Base-by-base conservation (phyloP, 805 yeast species). In the Cyberlindnera meyerae region DNA sequence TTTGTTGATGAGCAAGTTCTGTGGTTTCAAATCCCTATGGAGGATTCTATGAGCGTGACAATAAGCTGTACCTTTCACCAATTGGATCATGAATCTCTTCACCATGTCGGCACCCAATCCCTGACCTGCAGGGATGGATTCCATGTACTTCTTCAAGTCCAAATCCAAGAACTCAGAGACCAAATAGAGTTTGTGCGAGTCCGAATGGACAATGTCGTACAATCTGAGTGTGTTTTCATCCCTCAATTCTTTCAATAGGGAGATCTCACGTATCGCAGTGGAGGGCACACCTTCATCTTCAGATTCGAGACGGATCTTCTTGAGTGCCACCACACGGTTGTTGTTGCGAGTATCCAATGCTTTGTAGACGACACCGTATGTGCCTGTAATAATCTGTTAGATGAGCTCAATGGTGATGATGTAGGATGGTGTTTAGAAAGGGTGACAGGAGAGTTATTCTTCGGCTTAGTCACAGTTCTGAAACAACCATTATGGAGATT, bases 251-350 rank as follows among this genome's bases (percentile, higher is more conserved):
- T 93, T 90, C 62, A 93, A 73, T 31, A 93, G 70, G 2, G 97
- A 90, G 51, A 93, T 93, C 59, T 93, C 98, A 51, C 98, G 73
- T 40, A 93, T 93, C 6, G 98, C 97, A 0, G 98, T 93, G 2
- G 97, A 88, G 2, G 98, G 98, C 16, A 94, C 97, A 14, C 98
- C 98, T 60, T 93, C 98, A 60, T 87, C 95, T 61, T 93, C 98
- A 15, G 95, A 86, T 59, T 93, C 98, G 35, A 93, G 67, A 40
- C 97, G 77, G 60, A 93, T 94, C 64, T 93, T 94, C 62, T 93
- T 93, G 50, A 93, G 68, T 0, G 98, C 98, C 25, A 93, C 98
- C 31, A 88, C 77, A n/a, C 96, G 75, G 64, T 93, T 90, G 49
- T 88, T 84, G 58, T 90, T 88, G 48, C 77, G 80, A 31, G 79